Conservation (phyloP, 129 eudicot genomes). For the Pittosporum tobira region DNA sequence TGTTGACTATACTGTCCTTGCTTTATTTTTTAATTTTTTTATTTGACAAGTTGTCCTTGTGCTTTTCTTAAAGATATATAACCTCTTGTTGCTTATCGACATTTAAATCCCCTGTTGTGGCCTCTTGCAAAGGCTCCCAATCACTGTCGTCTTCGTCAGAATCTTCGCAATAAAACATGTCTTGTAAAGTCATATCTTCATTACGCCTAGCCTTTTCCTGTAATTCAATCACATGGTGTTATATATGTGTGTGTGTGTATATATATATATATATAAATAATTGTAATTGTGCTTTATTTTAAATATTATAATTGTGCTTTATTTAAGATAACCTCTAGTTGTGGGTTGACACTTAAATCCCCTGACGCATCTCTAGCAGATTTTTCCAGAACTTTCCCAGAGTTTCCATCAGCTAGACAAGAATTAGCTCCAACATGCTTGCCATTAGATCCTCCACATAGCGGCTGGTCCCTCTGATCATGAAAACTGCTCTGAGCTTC, state of each 20-base stretch:
- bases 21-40: too few relatives aligned
- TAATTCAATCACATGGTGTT: conserved; percentile 15
- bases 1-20: too few relatives aligned
- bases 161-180: conserved; percentile 42
- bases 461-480: conserved; percentile 18
- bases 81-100: too few relatives aligned
- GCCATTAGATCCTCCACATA: conserved; percentile 8
- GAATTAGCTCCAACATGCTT: conserved; percentile 15
- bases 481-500: conserved; percentile 17
- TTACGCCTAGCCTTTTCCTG: conserved; percentile 47
- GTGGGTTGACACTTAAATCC: conserved; percentile 9
- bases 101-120: too few relatives aligned
- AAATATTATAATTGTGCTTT: neutral
- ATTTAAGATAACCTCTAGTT: conserved; percentile 8
- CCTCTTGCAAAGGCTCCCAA: conserved; percentile 69
- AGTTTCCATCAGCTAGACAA: conserved; percentile 13
- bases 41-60: too few relatives aligned
- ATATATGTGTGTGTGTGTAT: neutral
- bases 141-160: conserved; percentile 82
- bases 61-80: too few relatives aligned
- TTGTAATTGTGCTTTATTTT: conserved; percentile 6
- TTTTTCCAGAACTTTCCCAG: conserved; percentile 9
- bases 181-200: conserved; percentile 64
- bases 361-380: conserved; percentile 12
- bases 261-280: conserved; percentile 2